phyloP scores from a whole-genome alignment of 768 basidiomycete genomes.

The Lenzites betulinus region DNA sequence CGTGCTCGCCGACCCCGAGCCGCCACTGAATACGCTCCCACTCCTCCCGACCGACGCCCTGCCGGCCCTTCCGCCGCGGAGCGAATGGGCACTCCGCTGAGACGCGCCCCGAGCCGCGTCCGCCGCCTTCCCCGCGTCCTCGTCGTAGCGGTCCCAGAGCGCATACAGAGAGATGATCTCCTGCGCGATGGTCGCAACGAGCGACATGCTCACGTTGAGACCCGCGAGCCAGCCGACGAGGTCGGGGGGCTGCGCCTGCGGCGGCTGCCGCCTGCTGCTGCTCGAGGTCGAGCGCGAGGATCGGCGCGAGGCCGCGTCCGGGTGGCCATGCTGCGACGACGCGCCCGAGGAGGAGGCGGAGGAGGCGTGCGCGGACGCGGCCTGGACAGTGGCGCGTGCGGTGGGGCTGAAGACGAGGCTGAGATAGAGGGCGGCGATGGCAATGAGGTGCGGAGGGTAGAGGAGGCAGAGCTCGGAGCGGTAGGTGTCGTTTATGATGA shows the following conservation, averaged over 20 bases:
- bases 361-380: conserved; percentile 22
- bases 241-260: conserved; percentile 53
- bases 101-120: conserved; percentile 16
- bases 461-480: conserved; percentile 92
- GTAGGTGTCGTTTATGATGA: conserved; percentile 95
- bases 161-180: conserved; percentile 90
- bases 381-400: conserved; percentile 47
- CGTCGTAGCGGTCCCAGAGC: conserved; percentile 84
- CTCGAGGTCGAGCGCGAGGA: conserved; percentile 50
- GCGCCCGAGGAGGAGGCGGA: conserved; percentile 11
- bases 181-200: conserved; percentile 83
- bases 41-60: conserved; percentile 25
- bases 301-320: conserved; percentile 44
- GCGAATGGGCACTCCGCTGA: not conserved
- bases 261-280: conserved; percentile 38
- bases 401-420: conserved; percentile 75
- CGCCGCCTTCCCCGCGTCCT: conserved; percentile 46
- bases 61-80: no score
- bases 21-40: conserved; percentile 6
- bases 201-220: conserved; percentile 81
- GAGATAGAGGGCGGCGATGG: conserved; percentile 89
- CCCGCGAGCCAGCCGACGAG: conserved; percentile 81
- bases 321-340: conserved; percentile 9
- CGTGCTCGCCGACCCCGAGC: conserved; percentile 29
- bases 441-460: conserved; percentile 93